A percentile compares a stretch with the other conserved stretches of the same genome.
Evolutionary conservation across 2,329 filamentous ascomycete genomes (phyloP).

Genomic region (Fonsecaea nubica): DNA sequence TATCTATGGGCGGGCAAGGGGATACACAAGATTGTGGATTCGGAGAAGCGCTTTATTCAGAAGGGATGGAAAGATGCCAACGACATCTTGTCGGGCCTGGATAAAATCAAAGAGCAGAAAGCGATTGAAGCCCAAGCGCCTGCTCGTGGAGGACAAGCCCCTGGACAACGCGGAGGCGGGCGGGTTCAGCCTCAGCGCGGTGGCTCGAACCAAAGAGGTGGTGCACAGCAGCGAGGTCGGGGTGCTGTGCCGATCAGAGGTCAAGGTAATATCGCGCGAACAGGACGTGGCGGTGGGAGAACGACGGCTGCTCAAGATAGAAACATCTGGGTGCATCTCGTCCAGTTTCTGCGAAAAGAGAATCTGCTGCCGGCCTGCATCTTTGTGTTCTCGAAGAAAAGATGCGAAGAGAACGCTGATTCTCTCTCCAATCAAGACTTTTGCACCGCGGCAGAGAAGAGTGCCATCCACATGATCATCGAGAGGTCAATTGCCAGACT

Average conservation of each 20-base stretch:
- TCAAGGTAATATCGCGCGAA: slow-evolving; percentile 85
- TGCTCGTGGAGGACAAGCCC: slow-evolving; percentile 42
- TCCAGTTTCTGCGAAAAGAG: slow-evolving; percentile 87
- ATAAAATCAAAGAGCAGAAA: slow-evolving; percentile 71
- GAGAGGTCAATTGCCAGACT: slow-evolving; percentile 91
- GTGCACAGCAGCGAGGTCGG: slow-evolving; percentile 59
- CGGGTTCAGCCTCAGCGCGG: slow-evolving; percentile 59
- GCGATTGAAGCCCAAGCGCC: slow-evolving; percentile 53
- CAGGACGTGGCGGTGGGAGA: slow-evolving; percentile 82
- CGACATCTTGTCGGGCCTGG: slow-evolving; percentile 77
- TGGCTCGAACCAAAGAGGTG: slow-evolving; percentile 61
- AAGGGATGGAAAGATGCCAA: slow-evolving; percentile 96
- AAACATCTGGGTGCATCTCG: slow-evolving; percentile 94
- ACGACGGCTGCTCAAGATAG: slow-evolving; percentile 92
- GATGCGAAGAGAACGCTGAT: slow-evolving; percentile 96
- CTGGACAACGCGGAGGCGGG: slow-evolving; percentile 59
- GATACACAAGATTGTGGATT: slow-evolving; percentile 92
- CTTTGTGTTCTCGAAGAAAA: slow-evolving; percentile 98
- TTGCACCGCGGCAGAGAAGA: slow-evolving; percentile 91
- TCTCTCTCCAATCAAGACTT: slow-evolving; percentile 95
- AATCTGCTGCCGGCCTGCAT: slow-evolving; percentile 90
- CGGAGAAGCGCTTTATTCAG: slow-evolving; percentile 89
- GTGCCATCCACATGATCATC: slow-evolving; percentile 95
- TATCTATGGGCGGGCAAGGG: slow-evolving; percentile 94
- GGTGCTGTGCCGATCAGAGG: slow-evolving; percentile 63